A percentile compares a stretch with the other conserved stretches of the same genome.
These are phyloP conservation scores for Mytilinidion resinicola DNA, from an alignment of 495 filamentous ascomycete species.

Conservation along the genomic window DNA sequence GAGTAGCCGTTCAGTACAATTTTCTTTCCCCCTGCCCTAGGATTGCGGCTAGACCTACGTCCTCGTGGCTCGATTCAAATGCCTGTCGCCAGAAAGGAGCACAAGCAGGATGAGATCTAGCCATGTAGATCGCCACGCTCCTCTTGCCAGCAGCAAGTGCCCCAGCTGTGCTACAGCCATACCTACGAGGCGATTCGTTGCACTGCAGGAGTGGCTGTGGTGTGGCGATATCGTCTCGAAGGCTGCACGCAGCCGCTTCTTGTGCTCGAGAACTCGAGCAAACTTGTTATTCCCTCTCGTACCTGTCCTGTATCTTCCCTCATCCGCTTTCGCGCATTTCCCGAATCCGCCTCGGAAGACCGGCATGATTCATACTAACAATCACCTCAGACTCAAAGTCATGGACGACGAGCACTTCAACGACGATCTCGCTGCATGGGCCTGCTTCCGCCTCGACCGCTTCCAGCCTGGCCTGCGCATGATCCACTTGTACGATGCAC, in stretches of 20 bases:
- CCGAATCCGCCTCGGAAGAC: not conserved
- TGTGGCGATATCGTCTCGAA: too few species aligned
- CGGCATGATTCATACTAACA: not conserved
- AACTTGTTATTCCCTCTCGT: too few species aligned
- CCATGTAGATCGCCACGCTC: not conserved
- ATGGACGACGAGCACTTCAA: slow-evolving; percentile 68
- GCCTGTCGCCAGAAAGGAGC: too few species aligned
- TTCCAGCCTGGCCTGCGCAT: slow-evolving; percentile 69
- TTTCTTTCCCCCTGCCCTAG: not conserved
- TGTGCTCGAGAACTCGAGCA: too few species aligned
- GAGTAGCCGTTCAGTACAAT: slow-evolving; percentile 27
- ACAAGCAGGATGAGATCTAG: not conserved
- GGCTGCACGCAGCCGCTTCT: too few species aligned
- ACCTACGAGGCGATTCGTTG: not conserved
- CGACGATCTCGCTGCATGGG: slow-evolving; percentile 78
- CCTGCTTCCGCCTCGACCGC: slow-evolving; percentile 77
- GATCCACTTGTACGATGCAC: slow-evolving; percentile 60
- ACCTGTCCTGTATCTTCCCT: too few species aligned
- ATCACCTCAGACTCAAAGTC: slow-evolving; percentile 63
- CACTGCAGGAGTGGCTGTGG: not conserved
- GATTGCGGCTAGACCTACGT: too few species aligned
- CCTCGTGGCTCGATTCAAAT: too few species aligned
- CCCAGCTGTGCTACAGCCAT: not conserved
- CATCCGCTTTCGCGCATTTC: too few species aligned
- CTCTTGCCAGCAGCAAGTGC: not conserved